Conservation (phyloP, 2,329 filamentous ascomycete species). For the Alternaria consortialis region DNA sequence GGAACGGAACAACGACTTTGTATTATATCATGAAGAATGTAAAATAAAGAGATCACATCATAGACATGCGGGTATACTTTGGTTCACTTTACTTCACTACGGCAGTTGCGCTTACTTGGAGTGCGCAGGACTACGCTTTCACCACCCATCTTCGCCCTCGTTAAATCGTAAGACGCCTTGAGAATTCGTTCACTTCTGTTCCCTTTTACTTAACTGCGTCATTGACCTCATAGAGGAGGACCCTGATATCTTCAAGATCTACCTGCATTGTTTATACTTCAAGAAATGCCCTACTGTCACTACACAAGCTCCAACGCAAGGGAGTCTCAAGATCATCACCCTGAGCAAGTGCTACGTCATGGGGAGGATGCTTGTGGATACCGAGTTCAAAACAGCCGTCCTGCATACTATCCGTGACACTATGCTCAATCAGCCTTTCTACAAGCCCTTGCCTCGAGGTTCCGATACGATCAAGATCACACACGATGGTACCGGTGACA, state of each 20-base stretch:
- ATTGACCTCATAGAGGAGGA: no score
- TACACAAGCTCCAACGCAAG: background rate
- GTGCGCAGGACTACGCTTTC: background rate
- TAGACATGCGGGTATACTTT: no score
- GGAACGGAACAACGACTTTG: background rate
- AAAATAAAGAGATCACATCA: background rate
- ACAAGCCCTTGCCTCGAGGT: background rate
- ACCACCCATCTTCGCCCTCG: background rate
- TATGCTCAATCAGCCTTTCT: background rate
- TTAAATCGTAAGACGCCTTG: no score
- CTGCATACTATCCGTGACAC: background rate
- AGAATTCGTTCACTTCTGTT: no score
- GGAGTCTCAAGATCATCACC: background rate
- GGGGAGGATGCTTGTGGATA: background rate
- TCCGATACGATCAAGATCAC: background rate
- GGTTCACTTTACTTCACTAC: background rate
- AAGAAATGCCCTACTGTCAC: background rate
- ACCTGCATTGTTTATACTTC: no score
- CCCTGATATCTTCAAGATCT: no score
- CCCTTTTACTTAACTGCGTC: no score
- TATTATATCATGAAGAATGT: slow-evolving; percentile 14
- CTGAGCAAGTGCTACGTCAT: background rate
- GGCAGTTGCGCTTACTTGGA: background rate
- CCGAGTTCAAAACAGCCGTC: background rate
- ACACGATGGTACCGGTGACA: background rate